Base-by-base conservation (phyloP, 2,329 filamentous ascomycete species). In the Colletotrichum sp. region DNA sequence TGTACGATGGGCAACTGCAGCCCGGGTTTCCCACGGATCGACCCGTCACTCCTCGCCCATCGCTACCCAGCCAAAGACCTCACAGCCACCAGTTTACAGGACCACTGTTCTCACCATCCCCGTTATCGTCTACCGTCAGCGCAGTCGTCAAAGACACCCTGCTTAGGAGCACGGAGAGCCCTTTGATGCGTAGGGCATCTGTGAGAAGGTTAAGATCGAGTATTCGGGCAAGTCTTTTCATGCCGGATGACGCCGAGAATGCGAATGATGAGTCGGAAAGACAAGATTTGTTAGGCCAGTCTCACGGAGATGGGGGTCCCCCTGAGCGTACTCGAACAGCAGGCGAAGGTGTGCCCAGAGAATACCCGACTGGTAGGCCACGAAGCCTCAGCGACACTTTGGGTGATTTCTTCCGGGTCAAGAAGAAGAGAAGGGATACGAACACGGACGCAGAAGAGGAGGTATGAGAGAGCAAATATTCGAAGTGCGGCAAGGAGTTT, bases 91-190 rank as follows among this genome's bases (percentile, higher is more conserved):
- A 86, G 65, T 86, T 83, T 76, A 83, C 87, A 32, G 88, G 87
- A 36, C 86, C 88, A 3, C 87, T 92, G 49, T 90, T 92, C 76
- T 92, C 90, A 4, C 90, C 91, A 13, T 92, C 90, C 1, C 91
- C 91, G 1, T 86, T 92, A 39, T 91, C 90, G 3, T 91, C 90
- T 0, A 92, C 91, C 2, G 89, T 92, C 49, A 90, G 87, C 21
- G 89, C 89, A 0, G 90, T 91, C 1, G 89, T 92, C 59, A 89
- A 90, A 57, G 90, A 92, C 78, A 89, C 87, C 13, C 85, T 92
- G 34, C 84, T 91, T 3, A 84, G 88, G 13, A 86, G 87, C 36
- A 84, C 88, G 18, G 86, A 88, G 30, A 82, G 81, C 36, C 81
- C 86, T 1, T 79, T 84, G 24, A 76, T 85, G 8, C 85, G 85